These are phyloP conservation scores for Phytomonas sp. DNA, from an alignment of 208 protist genomes.

Conservation along the genomic window DNA sequence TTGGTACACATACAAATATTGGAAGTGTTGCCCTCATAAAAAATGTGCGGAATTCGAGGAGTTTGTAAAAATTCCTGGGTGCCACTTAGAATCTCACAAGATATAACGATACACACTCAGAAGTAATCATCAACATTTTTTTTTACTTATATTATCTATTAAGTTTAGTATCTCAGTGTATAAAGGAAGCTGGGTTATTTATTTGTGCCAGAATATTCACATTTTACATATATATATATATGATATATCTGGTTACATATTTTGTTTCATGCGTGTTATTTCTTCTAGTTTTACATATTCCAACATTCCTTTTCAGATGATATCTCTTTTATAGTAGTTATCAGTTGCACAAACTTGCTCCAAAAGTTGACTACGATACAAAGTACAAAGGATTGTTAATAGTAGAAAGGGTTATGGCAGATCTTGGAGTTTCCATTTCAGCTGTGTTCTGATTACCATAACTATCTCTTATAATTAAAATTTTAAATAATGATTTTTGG, in stretches of 20 bases:
- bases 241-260: conserved; percentile 7
- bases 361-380: neutral
- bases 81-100: conserved; percentile 52
- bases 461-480: neutral
- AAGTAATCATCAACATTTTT: neutral
- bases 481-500: neutral
- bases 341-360: neutral
- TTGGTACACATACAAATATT: conserved; percentile 86
- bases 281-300: neutral
- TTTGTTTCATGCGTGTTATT: conserved; percentile 3
- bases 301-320: neutral
- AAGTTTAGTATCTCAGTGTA: no score
- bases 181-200: no score
- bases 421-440: neutral
- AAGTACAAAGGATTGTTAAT: neutral
- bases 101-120: conserved; percentile 21
- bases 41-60: conserved; percentile 81
- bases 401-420: neutral
- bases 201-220: neutral
- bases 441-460: neutral
- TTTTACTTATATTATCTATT: no score
- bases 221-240: conserved; percentile 1
- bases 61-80: conserved; percentile 81
- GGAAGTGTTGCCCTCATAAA: conserved; percentile 82
- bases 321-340: neutral